These are phyloP conservation scores for Mycogone perniciosa DNA, from an alignment of 2,329 filamentous ascomycete genomes.

Conservation along the genomic window DNA sequence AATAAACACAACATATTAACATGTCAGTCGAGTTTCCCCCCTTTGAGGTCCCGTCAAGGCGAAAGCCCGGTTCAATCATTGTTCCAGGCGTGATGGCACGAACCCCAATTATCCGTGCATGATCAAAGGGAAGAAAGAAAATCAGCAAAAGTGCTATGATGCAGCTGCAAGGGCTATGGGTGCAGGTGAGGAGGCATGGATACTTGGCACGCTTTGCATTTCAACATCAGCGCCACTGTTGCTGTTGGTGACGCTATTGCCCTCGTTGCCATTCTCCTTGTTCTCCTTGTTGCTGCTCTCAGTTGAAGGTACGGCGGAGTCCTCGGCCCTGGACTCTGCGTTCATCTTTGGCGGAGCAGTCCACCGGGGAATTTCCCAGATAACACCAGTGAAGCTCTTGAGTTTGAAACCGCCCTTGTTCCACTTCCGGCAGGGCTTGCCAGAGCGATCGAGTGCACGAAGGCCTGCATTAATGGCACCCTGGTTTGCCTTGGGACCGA, in stretches of 20 bases:
- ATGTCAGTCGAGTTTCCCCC: slow-evolving; percentile 2
- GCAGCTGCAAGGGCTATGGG: slow-evolving; percentile 43
- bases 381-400: slow-evolving; percentile 86
- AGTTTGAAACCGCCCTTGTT: slow-evolving; percentile 72
- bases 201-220: slow-evolving; percentile 46
- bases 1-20: slow-evolving; percentile 4
- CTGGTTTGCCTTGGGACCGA: slow-evolving; percentile 93
- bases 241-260: slow-evolving; percentile 42
- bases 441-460: slow-evolving; percentile 85
- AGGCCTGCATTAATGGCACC: slow-evolving; percentile 96
- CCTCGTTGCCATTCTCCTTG: slow-evolving; percentile 50
- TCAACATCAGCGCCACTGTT: slow-evolving; percentile 43
- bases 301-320: slow-evolving; percentile 40
- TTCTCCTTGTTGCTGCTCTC: slow-evolving; percentile 55
- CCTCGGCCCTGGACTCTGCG: slow-evolving; percentile 40
- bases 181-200: slow-evolving; percentile 47
- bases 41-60: not conserved
- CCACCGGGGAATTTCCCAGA: slow-evolving; percentile 81
- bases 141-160: slow-evolving; percentile 23
- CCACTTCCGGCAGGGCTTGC: slow-evolving; percentile 91
- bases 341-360: slow-evolving; percentile 59
- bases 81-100: slow-evolving; percentile 1
- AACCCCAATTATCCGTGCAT: not conserved
- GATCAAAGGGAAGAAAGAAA: not conserved
- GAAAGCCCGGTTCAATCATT: slow-evolving; percentile 4